Evolutionary conservation across 2,329 filamentous ascomycete species (phyloP).

Genomic region (Tolypocladium ovalisporum): DNA sequence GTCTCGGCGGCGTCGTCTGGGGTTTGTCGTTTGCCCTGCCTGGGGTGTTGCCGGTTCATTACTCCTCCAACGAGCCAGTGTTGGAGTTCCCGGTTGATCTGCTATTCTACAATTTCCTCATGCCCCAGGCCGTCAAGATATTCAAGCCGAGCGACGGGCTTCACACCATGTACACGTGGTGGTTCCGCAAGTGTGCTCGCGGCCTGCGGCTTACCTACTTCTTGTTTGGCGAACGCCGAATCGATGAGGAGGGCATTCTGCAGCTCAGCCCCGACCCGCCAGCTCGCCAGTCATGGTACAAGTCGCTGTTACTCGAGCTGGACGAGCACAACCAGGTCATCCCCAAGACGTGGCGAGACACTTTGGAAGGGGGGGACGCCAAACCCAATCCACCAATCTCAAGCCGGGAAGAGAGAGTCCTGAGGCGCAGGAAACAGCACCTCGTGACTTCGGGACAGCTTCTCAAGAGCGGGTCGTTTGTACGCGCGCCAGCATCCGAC

Average conservation of each 20-base stretch:
- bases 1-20: conserved; percentile 93
- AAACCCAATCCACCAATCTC: conserved; percentile 28
- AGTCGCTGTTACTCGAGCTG: conserved; percentile 35
- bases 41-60: conserved; percentile 78
- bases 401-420: conserved; percentile 20
- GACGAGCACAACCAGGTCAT: conserved; percentile 29
- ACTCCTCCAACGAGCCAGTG: conserved; percentile 84
- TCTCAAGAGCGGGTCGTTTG: conserved; percentile 65
- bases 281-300: conserved; percentile 23
- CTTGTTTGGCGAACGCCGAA: conserved; percentile 71
- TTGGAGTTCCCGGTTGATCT: conserved; percentile 91
- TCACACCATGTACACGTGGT: conserved; percentile 85
- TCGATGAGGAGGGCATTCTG: conserved; percentile 71
- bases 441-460: conserved; percentile 44
- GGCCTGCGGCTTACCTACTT: conserved; percentile 79
- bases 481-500: conserved; percentile 87
- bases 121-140: conserved; percentile 75
- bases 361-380: conserved; percentile 36
- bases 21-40: conserved; percentile 59
- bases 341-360: conserved; percentile 47
- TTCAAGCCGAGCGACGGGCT: conserved; percentile 79
- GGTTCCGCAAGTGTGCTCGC: conserved; percentile 82
- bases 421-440: conserved; percentile 28
- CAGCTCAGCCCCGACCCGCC: conserved; percentile 28
- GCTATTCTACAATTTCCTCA: conserved; percentile 92